Evolutionary conservation across 148 eudicot genomes (phyloP).

Genomic region (Chenopodium album): DNA sequence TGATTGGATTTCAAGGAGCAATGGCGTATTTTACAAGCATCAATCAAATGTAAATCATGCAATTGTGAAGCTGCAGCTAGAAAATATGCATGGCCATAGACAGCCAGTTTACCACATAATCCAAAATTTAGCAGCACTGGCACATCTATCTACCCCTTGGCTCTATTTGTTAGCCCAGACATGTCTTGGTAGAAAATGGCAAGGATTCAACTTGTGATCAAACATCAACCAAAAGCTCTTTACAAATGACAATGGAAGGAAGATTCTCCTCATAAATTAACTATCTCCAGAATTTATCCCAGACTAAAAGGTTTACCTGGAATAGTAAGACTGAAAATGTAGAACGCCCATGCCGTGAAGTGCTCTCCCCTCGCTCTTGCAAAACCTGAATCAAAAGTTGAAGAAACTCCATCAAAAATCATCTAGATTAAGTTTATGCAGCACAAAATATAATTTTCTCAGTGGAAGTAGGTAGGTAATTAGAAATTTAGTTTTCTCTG

Average conservation of each 20-base stretch:
- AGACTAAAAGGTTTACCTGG: slow-evolving; percentile 52
- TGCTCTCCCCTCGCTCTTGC: slow-evolving; percentile 99
- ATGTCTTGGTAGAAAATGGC: not conserved
- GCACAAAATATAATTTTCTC: slow-evolving; percentile 8
- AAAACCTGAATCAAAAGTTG: slow-evolving; percentile 58
- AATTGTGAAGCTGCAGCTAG: not conserved
- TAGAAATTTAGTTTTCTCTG: not conserved
- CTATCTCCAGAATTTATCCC: not conserved
- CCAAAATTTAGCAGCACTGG: not conserved
- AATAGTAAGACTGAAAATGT: slow-evolving; percentile 97
- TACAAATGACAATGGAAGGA: not conserved
- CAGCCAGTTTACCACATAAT: slow-evolving; percentile 10
- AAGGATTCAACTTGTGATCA: not conserved
- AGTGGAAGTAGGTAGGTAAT: not conserved
- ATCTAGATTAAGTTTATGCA: not conserved
- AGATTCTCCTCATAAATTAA: not conserved
- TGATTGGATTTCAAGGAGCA: not conserved
- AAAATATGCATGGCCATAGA: not conserved
- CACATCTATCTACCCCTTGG: not conserved
- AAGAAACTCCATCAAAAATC: slow-evolving; percentile 15
- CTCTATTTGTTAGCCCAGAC: not conserved
- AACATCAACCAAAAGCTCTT: not conserved
- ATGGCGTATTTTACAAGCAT: slow-evolving; percentile 8
- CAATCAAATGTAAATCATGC: slow-evolving; percentile 9
- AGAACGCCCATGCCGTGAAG: slow-evolving; percentile 98